Evolutionary conservation across 2,329 filamentous ascomycete species (phyloP), one percentile per base, ranked within the genome.

Genomic region (Aspergillus spinulosporus): DNA sequence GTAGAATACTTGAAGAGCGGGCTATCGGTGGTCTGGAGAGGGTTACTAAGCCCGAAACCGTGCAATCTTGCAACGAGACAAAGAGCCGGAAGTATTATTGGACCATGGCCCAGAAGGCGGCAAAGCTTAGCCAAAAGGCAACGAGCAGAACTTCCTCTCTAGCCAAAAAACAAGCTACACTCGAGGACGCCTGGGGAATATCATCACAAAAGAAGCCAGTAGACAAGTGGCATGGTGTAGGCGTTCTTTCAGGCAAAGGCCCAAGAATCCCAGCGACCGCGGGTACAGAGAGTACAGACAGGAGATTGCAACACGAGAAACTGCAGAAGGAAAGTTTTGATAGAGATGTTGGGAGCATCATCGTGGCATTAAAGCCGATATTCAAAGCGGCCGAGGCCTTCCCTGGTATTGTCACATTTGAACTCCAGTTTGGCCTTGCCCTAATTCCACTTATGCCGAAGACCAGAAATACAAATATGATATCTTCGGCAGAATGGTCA

Each of bases 371-470:
- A 6, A 49, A 64, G 15, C 70, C 67, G 4, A 54, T 66, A 2
- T 64, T 78, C n/a, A 65, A 71, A 50, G 66, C 63, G 5, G 69
- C 67, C 11, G 66, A 68, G 56, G 66, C 59, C 26, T 76, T 74
- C 46, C 68, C 68, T 2, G 75, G 74, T 3, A 48, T 56, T 2
- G 28, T 77, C 6, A 64, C 57, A 3, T 59, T 78, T 52, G 72
- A 76, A 54, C 58, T 73, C 0, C 66, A 73, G 50, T 51, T 78
- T 31, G 76, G 75, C 1, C 63, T 76, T 31, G 53, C 74, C 15
- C 56, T 75, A 4, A 55, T 72, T 6, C 63, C 65, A 2, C 51
- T 62, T n/a, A 54, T 68, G n/a, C 66, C 68, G 21, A 62, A 66
- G 15, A 54, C 63, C 31, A 58, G 62, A 51, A 54, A 49, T 29